phyloP scores from a whole-genome alignment of 257 asterid species.

The Ocimum tenuiflorum region DNA sequence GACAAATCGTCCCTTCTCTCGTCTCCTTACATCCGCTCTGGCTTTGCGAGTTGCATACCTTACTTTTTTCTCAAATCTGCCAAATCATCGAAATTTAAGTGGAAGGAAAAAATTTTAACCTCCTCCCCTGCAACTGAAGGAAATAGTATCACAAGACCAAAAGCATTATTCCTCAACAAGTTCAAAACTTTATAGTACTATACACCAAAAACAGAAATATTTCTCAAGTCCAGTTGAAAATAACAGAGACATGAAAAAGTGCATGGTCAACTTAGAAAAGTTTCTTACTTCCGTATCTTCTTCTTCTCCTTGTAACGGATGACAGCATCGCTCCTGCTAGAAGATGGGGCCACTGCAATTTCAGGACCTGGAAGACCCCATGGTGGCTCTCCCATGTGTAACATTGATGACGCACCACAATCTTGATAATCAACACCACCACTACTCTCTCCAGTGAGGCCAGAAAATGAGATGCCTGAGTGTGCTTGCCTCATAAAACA shows the following conservation, averaged over 20 bases:
- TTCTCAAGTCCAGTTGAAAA: no score
- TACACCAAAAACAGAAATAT: no score
- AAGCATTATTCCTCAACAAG: not conserved
- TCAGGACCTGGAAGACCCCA: conserved; percentile 58
- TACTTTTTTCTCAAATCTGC: conserved; percentile 75
- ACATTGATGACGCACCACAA: conserved; percentile 56
- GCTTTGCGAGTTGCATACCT: conserved; percentile 91
- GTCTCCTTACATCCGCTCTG: conserved; percentile 90
- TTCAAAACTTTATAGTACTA: not conserved
- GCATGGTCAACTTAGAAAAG: not conserved
- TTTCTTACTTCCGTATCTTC: conserved; percentile 50
- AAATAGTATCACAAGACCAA: no score
- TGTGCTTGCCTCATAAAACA: conserved; percentile 47
- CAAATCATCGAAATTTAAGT: not conserved
- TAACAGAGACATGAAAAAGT: no score
- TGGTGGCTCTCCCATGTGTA: conserved; percentile 62
- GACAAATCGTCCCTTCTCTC: conserved; percentile 91
- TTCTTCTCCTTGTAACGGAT: conserved; percentile 92
- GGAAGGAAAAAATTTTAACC: no score
- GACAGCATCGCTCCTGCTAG: conserved; percentile 71
- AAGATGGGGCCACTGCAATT: conserved; percentile 38
- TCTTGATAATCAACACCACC: conserved; percentile 63
- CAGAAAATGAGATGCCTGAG: conserved; percentile 60
- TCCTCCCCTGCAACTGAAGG: no score
- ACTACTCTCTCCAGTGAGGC: conserved; percentile 51